These are phyloP conservation scores for Xylaria cubensis DNA, from an alignment of 495 filamentous ascomycete genomes.

Conservation along the genomic window DNA sequence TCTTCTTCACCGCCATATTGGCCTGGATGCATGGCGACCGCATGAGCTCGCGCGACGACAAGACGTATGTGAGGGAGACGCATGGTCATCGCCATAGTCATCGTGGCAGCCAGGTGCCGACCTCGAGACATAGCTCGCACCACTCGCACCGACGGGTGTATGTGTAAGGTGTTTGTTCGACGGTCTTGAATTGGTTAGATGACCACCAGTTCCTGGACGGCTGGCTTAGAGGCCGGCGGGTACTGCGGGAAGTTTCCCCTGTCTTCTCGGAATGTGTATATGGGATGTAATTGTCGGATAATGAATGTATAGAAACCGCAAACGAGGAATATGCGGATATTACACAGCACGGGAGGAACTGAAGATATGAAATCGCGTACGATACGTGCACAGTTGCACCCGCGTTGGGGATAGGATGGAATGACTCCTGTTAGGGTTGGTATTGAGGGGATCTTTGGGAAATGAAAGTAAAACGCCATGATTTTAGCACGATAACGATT, in stretches of 20 bases:
- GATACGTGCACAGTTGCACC: background rate
- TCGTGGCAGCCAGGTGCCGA: constrained; percentile 48
- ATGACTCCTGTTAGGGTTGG: background rate
- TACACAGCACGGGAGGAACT: background rate
- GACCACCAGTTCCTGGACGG: no score
- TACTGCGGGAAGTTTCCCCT: background rate
- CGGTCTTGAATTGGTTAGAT: no score
- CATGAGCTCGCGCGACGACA: constrained; percentile 49
- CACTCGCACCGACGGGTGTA: constrained; percentile 45
- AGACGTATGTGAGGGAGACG: constrained; percentile 50
- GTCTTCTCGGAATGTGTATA: constrained; percentile 7
- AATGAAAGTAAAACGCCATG: background rate
- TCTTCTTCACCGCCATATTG: constrained; percentile 72
- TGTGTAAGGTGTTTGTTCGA: constrained; percentile 26
- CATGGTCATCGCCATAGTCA: constrained; percentile 50
- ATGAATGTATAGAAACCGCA: constrained; percentile 17
- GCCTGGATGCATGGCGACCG: constrained; percentile 63
- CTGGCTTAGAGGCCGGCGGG: background rate
- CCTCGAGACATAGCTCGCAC: constrained; percentile 47
- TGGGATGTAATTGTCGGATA: constrained; percentile 13
- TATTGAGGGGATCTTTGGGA: background rate
- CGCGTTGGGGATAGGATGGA: background rate
- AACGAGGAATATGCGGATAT: background rate
- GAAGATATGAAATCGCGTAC: background rate
- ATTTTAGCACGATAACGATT: constrained; percentile 22